phyloP scores from a whole-genome alignment of 2,329 filamentous ascomycete genomes.

The Aschersonia sp. region DNA sequence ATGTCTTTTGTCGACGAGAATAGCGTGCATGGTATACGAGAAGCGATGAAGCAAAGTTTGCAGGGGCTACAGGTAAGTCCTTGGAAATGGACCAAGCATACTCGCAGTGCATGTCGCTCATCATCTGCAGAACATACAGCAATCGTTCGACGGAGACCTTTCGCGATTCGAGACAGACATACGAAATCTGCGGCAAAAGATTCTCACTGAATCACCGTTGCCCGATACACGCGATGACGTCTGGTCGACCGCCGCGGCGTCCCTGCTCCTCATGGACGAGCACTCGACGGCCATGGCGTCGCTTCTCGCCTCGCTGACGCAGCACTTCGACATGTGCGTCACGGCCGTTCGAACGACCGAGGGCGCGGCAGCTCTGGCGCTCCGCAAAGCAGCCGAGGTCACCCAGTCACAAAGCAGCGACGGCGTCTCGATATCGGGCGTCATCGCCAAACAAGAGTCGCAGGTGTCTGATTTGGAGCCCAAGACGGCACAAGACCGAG shows the following conservation, averaged over 20 bases:
- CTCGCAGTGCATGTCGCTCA: not conserved
- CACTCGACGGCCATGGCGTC: slow-evolving; percentile 75
- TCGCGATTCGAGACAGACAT: slow-evolving; percentile 64
- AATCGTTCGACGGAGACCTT: slow-evolving; percentile 64
- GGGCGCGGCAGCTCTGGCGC: slow-evolving; percentile 56
- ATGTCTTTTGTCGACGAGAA: slow-evolving; percentile 67
- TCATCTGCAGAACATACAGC: slow-evolving; percentile 39
- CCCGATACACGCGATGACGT: slow-evolving; percentile 17
- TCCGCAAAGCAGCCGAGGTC: slow-evolving; percentile 52
- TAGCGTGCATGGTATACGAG: slow-evolving; percentile 49
- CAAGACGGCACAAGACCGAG: slow-evolving; percentile 60
- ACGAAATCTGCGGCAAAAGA: slow-evolving; percentile 41
- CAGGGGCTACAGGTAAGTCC: slow-evolving; percentile 49
- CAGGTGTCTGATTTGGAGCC: slow-evolving; percentile 44
- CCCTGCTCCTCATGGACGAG: slow-evolving; percentile 50
- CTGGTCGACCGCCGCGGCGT: slow-evolving; percentile 28
- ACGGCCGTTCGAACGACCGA: slow-evolving; percentile 85
- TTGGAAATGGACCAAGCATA: not conserved
- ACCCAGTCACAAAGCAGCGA: slow-evolving; percentile 31
- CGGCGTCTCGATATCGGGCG: slow-evolving; percentile 48
- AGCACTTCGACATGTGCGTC: slow-evolving; percentile 87
- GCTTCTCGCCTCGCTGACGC: slow-evolving; percentile 64
- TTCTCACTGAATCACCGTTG: slow-evolving; percentile 28
- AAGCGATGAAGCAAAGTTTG: slow-evolving; percentile 56
- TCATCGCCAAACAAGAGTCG: slow-evolving; percentile 44